These are phyloP conservation scores for Malassezia japonica DNA, from an alignment of 1,284 basidiomycete species.

Conservation along the genomic window DNA sequence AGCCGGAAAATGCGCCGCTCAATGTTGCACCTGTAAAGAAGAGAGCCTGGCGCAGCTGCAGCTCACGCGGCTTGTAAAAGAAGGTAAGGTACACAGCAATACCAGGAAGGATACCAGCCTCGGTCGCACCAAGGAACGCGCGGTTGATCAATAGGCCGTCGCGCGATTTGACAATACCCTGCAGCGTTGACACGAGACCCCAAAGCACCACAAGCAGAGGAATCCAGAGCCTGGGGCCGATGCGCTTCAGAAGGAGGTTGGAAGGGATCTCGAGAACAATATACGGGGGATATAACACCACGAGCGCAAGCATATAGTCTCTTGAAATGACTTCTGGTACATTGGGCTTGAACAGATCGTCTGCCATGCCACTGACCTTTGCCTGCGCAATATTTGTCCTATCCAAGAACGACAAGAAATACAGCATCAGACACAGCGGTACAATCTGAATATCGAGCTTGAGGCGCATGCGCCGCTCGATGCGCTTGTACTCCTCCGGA, in stretches of 20 bases:
- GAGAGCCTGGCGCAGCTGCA: constrained; percentile 36
- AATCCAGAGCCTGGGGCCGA: constrained; percentile 33
- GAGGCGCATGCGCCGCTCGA: constrained; percentile 16
- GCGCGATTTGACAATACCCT: constrained; percentile 29
- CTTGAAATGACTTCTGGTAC: too few species aligned
- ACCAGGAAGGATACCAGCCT: constrained; percentile 34
- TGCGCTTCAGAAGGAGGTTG: constrained; percentile 32
- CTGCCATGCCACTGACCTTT: constrained; percentile 23
- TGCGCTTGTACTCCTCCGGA: constrained; percentile 17
- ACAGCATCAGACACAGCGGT: constrained; percentile 28
- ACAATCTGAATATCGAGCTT: constrained; percentile 40
- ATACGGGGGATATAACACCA: constrained; percentile 44
- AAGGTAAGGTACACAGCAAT: constrained; percentile 36
- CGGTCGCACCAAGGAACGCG: constrained; percentile 30
- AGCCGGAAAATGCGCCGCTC: constrained; percentile 34
- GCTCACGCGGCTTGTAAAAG: constrained; percentile 38
- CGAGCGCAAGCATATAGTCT: constrained; percentile 13
- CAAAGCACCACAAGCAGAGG: constrained; percentile 29
- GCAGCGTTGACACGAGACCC: constrained; percentile 31
- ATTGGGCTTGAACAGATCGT: constrained; percentile 21
- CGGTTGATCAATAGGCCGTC: constrained; percentile 36
- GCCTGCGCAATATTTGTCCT: constrained; percentile 36
- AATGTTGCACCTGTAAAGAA: constrained; percentile 40
- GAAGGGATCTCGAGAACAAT: constrained; percentile 39
- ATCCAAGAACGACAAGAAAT: constrained; percentile 29